These are phyloP conservation scores for Trebouxia sp. DNA, from an alignment of 139 green algal species.

Conservation along the genomic window DNA sequence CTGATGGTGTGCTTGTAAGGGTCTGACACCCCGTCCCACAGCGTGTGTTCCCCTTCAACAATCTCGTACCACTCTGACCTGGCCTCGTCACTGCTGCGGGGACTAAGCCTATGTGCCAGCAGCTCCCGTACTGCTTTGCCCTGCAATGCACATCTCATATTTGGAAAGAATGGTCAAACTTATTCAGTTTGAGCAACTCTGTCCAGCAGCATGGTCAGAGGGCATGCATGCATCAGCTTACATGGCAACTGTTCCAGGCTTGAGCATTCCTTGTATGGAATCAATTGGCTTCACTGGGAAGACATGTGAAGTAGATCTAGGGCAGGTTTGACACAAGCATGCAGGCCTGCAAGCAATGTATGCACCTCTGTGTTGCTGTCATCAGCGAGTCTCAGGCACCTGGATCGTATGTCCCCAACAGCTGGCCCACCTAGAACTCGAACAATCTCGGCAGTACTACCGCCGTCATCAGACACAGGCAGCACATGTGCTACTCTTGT, in stretches of 20 bases:
- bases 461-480: conserved; percentile 96
- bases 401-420: conserved; percentile 95
- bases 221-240: not conserved
- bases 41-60: conserved; percentile 87
- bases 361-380: conserved; percentile 79
- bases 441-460: conserved; percentile 97
- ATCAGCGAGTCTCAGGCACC: conserved; percentile 94
- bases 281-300: not conserved
- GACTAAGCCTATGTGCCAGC: conserved; percentile 86
- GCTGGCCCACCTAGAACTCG: conserved; percentile 94
- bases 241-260: not conserved
- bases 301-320: no score
- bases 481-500: conserved; percentile 91
- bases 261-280: not conserved
- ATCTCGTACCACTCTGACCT: conserved; percentile 86
- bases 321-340: no score
- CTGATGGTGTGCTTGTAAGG: conserved; percentile 99
- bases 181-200: no score
- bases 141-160: no score
- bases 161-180: no score
- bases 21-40: conserved; percentile 92
- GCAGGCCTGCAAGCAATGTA: no score
- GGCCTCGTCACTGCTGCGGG: conserved; percentile 50
- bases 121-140: conserved; percentile 69
- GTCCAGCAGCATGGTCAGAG: not conserved